A percentile compares a stretch with the other conserved stretches of the same genome.
Evolutionary conservation across 176 grass and related monocot genomes (phyloP).

Genomic region (Aegilops tauschii): DNA sequence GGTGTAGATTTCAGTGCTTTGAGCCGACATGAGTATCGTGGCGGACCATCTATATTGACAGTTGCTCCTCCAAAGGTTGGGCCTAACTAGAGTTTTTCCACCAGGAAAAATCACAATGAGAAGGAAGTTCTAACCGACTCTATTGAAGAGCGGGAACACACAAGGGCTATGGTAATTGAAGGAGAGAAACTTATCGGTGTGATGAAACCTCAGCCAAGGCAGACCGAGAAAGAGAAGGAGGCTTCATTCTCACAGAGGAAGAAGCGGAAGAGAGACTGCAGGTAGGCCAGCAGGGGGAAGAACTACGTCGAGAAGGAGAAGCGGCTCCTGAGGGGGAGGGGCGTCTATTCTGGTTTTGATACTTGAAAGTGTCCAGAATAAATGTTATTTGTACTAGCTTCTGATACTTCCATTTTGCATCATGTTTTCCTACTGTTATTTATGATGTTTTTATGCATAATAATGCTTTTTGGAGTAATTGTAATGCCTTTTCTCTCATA

Average conservation of each 20-base stretch:
- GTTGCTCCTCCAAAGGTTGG: slow-evolving; percentile 58
- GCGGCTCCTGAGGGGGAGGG: slow-evolving; percentile 71
- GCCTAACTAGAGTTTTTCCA: slow-evolving; percentile 85
- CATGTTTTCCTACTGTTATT: too few species aligned
- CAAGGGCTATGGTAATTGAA: slow-evolving; percentile 49
- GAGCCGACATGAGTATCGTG: slow-evolving; percentile 75
- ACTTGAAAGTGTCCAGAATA: slow-evolving; percentile 20
- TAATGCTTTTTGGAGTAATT: too few species aligned
- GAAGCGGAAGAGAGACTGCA: too few species aligned
- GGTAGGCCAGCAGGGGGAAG: slow-evolving; percentile 46
- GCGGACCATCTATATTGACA: slow-evolving; percentile 71
- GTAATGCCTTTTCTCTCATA: too few species aligned
- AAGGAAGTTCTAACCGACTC: not conserved
- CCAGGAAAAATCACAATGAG: not conserved
- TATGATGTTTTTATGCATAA: too few species aligned
- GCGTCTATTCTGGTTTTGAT: slow-evolving; percentile 91
- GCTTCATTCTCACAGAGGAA: too few species aligned
- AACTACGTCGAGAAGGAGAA: slow-evolving; percentile 98
- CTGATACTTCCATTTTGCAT: too few species aligned
- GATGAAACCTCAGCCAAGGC: slow-evolving; percentile 17
- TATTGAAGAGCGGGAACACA: slow-evolving; percentile 52
- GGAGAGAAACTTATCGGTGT: slow-evolving; percentile 59
- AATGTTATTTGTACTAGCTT: not conserved
- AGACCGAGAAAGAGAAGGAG: slow-evolving; percentile 18
- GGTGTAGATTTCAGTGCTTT: slow-evolving; percentile 68